Conservation (phyloP, 768 basidiomycete genomes). For the Dictyophora rubrovolvata region DNA sequence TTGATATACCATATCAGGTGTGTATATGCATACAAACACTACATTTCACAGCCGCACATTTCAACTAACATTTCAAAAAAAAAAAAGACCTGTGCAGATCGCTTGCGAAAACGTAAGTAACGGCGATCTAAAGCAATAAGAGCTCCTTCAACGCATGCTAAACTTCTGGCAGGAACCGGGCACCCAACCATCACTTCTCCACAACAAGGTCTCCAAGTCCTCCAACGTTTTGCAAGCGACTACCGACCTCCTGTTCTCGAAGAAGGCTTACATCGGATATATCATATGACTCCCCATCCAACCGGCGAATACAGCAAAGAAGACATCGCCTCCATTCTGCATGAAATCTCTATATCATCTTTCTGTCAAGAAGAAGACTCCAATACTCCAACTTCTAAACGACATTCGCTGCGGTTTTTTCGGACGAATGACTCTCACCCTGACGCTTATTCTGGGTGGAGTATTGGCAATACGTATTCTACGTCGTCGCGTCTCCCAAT, state of each 20-base stretch:
- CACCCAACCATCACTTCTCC: slow-evolving; percentile 69
- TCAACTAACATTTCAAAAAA: not conserved
- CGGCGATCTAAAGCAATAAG: not conserved
- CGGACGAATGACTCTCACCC: not conserved
- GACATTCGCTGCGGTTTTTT: not conserved
- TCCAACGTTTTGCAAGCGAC: slow-evolving; percentile 54
- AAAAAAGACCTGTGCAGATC: slow-evolving; percentile 4
- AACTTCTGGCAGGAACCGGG: slow-evolving; percentile 37
- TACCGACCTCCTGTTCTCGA: slow-evolving; percentile 42
- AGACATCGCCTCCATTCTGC: slow-evolving; percentile 12
- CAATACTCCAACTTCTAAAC: not conserved
- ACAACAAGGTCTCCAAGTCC: slow-evolving; percentile 47
- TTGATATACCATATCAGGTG: slow-evolving; percentile 70
- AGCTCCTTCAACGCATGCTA: not conserved
- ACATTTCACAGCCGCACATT: not conserved
- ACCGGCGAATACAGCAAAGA: slow-evolving; percentile 10
- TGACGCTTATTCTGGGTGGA: not conserved
- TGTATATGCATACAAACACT: slow-evolving; percentile 18
- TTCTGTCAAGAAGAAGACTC: not conserved
- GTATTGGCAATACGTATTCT: not conserved
- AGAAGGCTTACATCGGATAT: slow-evolving; percentile 61
- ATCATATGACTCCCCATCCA: slow-evolving; percentile 11
- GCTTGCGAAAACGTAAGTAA: not conserved
- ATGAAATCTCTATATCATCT: slow-evolving; percentile 3
- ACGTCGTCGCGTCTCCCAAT: not conserved